Evolutionary conservation across 208 protist species (phyloP).

Genomic region (Acanthamoeba comandoni): DNA sequence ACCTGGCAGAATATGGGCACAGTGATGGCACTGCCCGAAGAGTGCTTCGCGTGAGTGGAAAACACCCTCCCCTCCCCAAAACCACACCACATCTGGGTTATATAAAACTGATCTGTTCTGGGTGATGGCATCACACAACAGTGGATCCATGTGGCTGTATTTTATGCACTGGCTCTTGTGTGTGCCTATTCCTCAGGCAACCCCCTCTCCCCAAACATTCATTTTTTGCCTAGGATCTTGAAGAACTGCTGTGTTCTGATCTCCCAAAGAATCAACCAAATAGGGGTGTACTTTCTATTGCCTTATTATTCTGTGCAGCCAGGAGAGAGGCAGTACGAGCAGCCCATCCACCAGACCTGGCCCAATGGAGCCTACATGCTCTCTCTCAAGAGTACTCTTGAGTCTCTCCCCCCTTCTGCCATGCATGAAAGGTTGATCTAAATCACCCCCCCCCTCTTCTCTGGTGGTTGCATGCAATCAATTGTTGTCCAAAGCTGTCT

Average conservation of each 20-base stretch:
- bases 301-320: conserved; percentile 43
- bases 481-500: too few relatives aligned
- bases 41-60: too few relatives aligned
- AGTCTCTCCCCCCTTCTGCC: not conserved
- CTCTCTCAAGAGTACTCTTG: conserved; percentile 42
- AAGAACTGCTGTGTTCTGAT: too few relatives aligned
- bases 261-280: too few relatives aligned
- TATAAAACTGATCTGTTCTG: not conserved
- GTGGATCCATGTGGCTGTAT: not conserved
- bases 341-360: not conserved
- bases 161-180: conserved; percentile 18
- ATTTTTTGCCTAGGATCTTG: too few relatives aligned
- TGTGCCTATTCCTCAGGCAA: conserved; percentile 18
- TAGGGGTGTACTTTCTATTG: conserved; percentile 26
- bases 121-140: conserved; percentile 6
- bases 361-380: conserved; percentile 12
- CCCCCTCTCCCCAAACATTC: too few relatives aligned
- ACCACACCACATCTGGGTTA: not conserved
- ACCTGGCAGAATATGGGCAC: not conserved
- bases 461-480: not conserved
- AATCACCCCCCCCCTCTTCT: not conserved
- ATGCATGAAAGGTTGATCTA: not conserved
- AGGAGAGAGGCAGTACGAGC: conserved; percentile 31
- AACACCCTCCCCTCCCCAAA: too few relatives aligned
- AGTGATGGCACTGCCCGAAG: not conserved